A percentile compares a stretch with the other conserved stretches of the same genome.
Conservation (phyloP, 2,329 filamentous ascomycete species). For the Grosmannia clavigera region DNA sequence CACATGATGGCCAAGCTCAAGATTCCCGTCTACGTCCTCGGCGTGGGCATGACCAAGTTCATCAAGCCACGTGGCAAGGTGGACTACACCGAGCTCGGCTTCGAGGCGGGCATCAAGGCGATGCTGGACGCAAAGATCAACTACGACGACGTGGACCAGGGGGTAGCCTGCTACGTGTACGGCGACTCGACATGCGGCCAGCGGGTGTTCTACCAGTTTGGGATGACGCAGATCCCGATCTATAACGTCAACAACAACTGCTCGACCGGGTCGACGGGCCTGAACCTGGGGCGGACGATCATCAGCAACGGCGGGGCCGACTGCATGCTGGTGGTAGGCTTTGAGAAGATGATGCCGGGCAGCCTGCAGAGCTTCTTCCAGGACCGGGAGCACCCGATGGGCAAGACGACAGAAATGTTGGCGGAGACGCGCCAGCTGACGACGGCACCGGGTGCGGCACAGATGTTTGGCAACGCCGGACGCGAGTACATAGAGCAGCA, state of each 20-base stretch:
- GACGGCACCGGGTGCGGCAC: conserved; percentile 74
- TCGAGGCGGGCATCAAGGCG: conserved; percentile 82
- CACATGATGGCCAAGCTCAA: conserved; percentile 34
- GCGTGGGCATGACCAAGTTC: conserved; percentile 98
- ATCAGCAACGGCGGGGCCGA: conserved; percentile 71
- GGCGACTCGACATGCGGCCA: conserved; percentile 92
- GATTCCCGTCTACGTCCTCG: conserved; percentile 68
- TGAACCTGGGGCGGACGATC: conserved; percentile 71
- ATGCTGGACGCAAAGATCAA: conserved; percentile 78
- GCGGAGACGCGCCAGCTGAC: conserved; percentile 66
- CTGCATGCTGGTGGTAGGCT: conserved; percentile 83
- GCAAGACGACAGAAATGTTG: conserved; percentile 67
- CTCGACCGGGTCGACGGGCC: conserved; percentile 83
- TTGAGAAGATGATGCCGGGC: conserved; percentile 98
- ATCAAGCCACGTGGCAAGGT: conserved; percentile 92
- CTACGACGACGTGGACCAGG: conserved; percentile 93
- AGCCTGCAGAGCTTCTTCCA: conserved; percentile 73
- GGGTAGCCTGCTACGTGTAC: conserved; percentile 96
- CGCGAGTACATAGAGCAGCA: conserved; percentile 91
- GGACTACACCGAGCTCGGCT: conserved; percentile 89
- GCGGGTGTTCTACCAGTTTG: conserved; percentile 97
- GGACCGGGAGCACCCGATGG: conserved; percentile 70
- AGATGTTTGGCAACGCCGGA: conserved; percentile 93
- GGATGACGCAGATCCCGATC: conserved; percentile 91
- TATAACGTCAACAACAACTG: conserved; percentile 99